These are phyloP conservation scores for Dovyalis caffra DNA, from an alignment of 345 rosid genomes.

Conservation along the genomic window DNA sequence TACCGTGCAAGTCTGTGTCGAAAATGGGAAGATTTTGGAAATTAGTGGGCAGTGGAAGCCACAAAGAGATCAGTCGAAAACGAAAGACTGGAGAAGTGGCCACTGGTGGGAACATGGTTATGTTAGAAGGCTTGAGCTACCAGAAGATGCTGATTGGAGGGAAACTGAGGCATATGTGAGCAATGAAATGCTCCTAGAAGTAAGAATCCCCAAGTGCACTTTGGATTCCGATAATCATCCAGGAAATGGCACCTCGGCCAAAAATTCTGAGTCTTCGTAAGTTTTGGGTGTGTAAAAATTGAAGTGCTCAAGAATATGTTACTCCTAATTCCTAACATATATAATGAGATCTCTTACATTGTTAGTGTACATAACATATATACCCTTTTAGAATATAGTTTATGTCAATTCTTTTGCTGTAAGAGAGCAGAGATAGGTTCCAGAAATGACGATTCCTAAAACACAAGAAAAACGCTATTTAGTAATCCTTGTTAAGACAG, in stretches of 20 bases:
- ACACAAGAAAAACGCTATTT: not conserved
- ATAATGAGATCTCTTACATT: not conserved
- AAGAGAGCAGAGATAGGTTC: not conserved
- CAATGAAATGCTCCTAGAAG: slow-evolving; percentile 47
- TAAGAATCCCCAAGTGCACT: slow-evolving; percentile 54
- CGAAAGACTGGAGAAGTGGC: slow-evolving; percentile 72
- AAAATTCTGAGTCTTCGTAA: slow-evolving; percentile 9
- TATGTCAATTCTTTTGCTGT: not conserved
- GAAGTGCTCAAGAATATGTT: not conserved
- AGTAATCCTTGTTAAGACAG: not conserved
- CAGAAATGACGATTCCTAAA: not conserved
- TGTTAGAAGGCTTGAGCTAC: slow-evolving; percentile 83
- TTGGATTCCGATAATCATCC: slow-evolving; percentile 1
- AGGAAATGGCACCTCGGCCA: slow-evolving; percentile 12
- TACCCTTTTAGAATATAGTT: not conserved
- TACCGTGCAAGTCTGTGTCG: slow-evolving; percentile 43
- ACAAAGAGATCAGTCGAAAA: slow-evolving; percentile 31
- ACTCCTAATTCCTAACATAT: not conserved
- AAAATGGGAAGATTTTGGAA: slow-evolving; percentile 69
- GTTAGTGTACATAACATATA: not conserved
- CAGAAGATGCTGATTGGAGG: slow-evolving; percentile 66
- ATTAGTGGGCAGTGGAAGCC: slow-evolving; percentile 72
- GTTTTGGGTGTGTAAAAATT: not conserved
- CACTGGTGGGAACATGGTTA: slow-evolving; percentile 85
- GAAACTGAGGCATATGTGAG: slow-evolving; percentile 46